Base-by-base conservation (phyloP, 352 stramenopile species). In the Phytophthora boehmeriae region DNA sequence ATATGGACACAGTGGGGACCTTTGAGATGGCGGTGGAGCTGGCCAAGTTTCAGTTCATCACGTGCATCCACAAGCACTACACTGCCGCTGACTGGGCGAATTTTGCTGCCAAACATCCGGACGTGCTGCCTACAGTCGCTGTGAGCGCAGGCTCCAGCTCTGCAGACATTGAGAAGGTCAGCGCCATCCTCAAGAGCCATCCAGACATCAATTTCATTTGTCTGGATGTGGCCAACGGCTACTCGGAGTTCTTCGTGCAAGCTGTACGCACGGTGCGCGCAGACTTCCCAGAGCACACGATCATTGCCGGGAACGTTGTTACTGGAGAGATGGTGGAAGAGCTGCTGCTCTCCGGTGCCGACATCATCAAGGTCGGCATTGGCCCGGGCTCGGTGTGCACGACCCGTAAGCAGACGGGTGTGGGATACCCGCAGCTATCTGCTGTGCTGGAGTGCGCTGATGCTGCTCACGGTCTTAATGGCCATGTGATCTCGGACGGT, bases 351-450 rank as follows among this genome's bases (percentile, higher is more conserved):
- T 93, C 77, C 10, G 92, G 92, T 11, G 92, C 92, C 48, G 90
- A 98, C 73, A 96, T 98, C 70, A 91, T 98, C 74, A 98, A 98
- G 71, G 86, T 98, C 35, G 92, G 92, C 58, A 98, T 98, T 55
- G 92, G 92, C 69, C 92, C 92, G 54, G 91, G 92, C 47, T 93
- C 81, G 4, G 90, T 97, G 22, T 97, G 92, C 83, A 98, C 92
- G 8, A 98, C 92, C 13, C 87, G 92, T 54, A 97, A 96, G 72
- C 90, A 97, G 75, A 97, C 92, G 16, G 92, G 92, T 10, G 92
- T 98, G 9, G 92, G 92, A 5, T 98, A 97, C 61, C 92, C 92
- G 11, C 92, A 98, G 63, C 76, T 98, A 10, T 95, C 80, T 35
- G 90, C 90, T 8, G 83, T 98, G 50, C 74, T 97, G n/a, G 91